phyloP scores from a whole-genome alignment of 2,329 filamentous ascomycete species.

The Aspergillus sp. region DNA sequence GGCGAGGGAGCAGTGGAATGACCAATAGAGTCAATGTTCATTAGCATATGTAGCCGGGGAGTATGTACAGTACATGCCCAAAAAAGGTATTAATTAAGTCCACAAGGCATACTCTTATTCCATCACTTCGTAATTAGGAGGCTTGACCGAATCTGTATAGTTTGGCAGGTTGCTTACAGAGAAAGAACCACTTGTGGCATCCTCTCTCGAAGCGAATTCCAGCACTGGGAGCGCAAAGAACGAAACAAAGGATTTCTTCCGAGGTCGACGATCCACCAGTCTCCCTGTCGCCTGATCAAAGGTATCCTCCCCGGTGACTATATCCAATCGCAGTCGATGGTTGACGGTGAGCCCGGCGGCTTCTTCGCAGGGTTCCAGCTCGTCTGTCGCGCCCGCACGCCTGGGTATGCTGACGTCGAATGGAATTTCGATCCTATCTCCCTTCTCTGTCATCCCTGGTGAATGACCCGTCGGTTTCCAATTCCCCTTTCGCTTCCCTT shows the following conservation, averaged over 20 bases:
- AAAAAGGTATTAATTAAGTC: neutral
- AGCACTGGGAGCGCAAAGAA: conserved; percentile 4
- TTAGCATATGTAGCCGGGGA: neutral
- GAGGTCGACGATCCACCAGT: conserved; percentile 7
- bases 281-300: conserved; percentile 3
- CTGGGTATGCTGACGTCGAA: conserved; percentile 2
- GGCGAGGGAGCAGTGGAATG: no score
- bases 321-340: conserved; percentile 8
- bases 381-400: neutral
- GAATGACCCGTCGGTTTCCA: neutral
- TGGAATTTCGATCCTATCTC: neutral
- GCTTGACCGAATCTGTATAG: neutral
- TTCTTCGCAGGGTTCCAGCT: neutral
- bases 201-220: neutral
- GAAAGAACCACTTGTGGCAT: neutral
- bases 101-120: neutral
- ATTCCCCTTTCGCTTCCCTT: neutral
- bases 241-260: conserved; percentile 6
- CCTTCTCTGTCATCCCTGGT: neutral
- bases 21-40: no score
- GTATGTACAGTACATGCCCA: neutral
- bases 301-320: conserved; percentile 9
- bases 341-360: neutral
- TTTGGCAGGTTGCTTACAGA: neutral
- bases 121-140: neutral